Percentiles rank a stretch among this genome's conserved stretches.
Evolutionary conservation across 805 yeast genomes (phyloP).

Genomic region (Candida peoriensis): DNA sequence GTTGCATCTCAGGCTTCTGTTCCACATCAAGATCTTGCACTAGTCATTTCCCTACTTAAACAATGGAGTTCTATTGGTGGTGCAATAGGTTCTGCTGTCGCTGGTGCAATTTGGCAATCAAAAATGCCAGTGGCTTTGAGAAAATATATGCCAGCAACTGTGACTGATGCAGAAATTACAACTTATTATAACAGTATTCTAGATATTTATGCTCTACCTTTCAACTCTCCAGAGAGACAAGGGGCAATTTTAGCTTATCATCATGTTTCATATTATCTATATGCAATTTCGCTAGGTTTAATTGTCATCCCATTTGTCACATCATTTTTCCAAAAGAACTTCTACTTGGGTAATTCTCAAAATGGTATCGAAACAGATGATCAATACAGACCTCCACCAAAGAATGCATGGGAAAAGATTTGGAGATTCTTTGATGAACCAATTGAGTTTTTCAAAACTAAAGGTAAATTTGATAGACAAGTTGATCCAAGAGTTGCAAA

Average conservation of each 20-base stretch:
- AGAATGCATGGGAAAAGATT: constrained; percentile 2
- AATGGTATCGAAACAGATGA: constrained; percentile 29
- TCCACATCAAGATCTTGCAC: constrained; percentile 37
- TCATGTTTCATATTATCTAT: constrained; percentile 25
- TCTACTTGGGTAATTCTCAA: constrained; percentile 31
- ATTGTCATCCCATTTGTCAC: constrained; percentile 27
- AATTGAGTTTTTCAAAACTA: not conserved
- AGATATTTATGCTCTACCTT: constrained; percentile 22
- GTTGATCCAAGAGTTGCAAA: too few relatives aligned
- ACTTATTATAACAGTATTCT: constrained; percentile 21
- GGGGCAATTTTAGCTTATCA: constrained; percentile 31
- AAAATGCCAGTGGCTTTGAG: constrained; percentile 27
- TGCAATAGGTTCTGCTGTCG: constrained; percentile 35
- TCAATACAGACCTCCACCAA: constrained; percentile 6
- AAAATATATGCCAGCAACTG: constrained; percentile 22
- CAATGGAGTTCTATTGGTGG: constrained; percentile 33
- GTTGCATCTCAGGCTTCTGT: constrained; percentile 38
- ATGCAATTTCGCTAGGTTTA: constrained; percentile 26
- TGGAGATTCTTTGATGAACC: constrained; percentile 6
- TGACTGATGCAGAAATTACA: constrained; percentile 17
- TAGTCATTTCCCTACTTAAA: constrained; percentile 31
- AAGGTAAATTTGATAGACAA: too few relatives aligned
- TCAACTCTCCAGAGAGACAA: constrained; percentile 26
- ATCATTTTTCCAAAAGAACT: constrained; percentile 30
- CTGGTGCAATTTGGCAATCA: constrained; percentile 34